A percentile compares a stretch with the other conserved stretches of the same genome.
Conservation (phyloP, 768 basidiomycete genomes). For the Mycena rebaudengoi region DNA sequence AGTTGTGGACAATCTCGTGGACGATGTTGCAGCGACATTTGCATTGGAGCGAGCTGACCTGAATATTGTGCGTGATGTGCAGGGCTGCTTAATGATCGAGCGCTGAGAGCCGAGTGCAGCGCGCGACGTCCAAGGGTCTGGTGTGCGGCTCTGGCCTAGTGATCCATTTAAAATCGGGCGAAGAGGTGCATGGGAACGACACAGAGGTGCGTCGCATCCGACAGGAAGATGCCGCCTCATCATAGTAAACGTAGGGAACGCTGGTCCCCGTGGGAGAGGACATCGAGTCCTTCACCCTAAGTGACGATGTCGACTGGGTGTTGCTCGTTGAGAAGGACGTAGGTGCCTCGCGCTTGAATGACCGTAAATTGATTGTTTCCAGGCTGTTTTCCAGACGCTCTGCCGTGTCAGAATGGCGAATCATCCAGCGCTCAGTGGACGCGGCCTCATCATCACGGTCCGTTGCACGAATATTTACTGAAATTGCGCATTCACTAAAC, state of each 20-base stretch:
- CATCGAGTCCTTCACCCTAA: constrained; percentile 67
- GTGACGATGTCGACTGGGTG: constrained; percentile 73
- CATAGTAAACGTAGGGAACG: constrained; percentile 60
- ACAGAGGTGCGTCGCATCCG: constrained; percentile 72
- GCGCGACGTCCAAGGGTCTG: constrained; percentile 90
- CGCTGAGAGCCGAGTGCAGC: constrained; percentile 50
- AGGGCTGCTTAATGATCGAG: background rate
- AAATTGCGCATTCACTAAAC: background rate
- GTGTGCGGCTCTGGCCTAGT: constrained; percentile 72
- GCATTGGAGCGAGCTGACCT: constrained; percentile 76
- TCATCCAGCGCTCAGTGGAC: constrained; percentile 59
- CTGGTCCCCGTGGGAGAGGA: constrained; percentile 83
- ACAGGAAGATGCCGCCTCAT: background rate
- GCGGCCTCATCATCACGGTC: constrained; percentile 85
- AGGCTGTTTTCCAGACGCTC: constrained; percentile 96
- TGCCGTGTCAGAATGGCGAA: constrained; percentile 64
- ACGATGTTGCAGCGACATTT: constrained; percentile 89
- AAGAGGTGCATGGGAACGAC: constrained; percentile 58
- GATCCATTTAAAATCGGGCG: constrained; percentile 67
- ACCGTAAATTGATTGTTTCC: constrained; percentile 3
- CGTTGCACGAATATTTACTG: background rate
- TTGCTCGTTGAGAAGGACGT: constrained; percentile 96
- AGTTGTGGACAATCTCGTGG: constrained; percentile 84
- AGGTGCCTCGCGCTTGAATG: constrained; percentile 10
- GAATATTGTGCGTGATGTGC: constrained; percentile 66